Evolutionary conservation across 805 yeast genomes (phyloP), one percentile per base, ranked within the genome.

Genomic region (Lachancea sp.): DNA sequence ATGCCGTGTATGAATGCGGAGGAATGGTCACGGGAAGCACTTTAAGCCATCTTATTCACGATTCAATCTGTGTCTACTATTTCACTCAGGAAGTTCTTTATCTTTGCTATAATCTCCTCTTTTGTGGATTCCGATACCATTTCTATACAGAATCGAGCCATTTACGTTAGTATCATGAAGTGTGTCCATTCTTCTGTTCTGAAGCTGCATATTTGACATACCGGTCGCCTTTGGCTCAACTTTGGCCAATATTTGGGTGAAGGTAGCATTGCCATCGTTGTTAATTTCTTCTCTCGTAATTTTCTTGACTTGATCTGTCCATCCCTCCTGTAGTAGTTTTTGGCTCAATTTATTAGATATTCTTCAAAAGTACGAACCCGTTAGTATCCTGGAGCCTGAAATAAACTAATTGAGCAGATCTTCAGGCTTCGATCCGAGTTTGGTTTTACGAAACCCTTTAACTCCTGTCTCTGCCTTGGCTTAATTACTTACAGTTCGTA

Each of bases 271-370:
- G 28, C 66, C 69, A 18, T 67, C 66, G n/a, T 58, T 51, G 21
- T 64, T 43, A 29, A 47, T 52, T 60, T 45, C 54, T 72, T 72
- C 58, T 63, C 73, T 44, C 46, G 94, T 83, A 30, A 82, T 50
- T 29, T 71, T 72, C 34, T 76, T 70, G 20, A 89, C 78, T 40
- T 80, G 71, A 50, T 86, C 95, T 45, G 76, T 77, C 97, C 97
- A 89, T 5, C 96, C 96, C 1, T 81, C 72, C 54, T 83, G 83
- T 38, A 78, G 72, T 8, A 89, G 70, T 52, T 75, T 76, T 41
- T 79, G 70, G 50, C 77, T 77, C 43, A 89, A 64, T 35, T 72
- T 68, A 38, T 74, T 72, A 36, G 82, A 78, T 41, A 86, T 81
- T 48, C 73, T 17, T n/a, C 28, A 7, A n/a, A n/a, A n/a, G n/a